Base-by-base conservation (phyloP, 768 basidiomycete genomes). In the Cubamyces lactineus region DNA sequence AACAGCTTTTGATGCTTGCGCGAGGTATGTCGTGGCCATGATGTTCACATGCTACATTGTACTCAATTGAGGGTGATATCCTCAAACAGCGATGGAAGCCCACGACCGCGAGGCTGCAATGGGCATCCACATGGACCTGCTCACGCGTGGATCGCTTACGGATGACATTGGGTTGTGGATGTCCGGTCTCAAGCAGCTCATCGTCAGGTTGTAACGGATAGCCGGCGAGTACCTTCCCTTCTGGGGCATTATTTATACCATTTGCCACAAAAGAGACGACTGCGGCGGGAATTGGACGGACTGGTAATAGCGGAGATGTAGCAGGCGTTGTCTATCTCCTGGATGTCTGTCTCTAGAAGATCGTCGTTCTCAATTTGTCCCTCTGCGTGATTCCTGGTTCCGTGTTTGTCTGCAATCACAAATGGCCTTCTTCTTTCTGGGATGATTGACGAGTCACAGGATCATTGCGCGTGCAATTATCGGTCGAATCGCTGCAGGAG, bases 151-250 rank as follows among this genome's bases (percentile, higher is more conserved):
- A 24, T 88, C 90, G 53, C 82, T 86, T 58, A 89, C 88, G 43
- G 89, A 92, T 53, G 93, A 96, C 67, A 92, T 96, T 71, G 86
- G 84, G 1, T 70, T 91, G 57, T 91, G 87, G 88, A 91, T 95
- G 92, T 87, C 93, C 13, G 93, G 91, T 7, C 76, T 96, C 60
- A 96, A 96, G 75, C 92, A 94, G 72, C 74, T 97, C 66, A 91
- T 96, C 70, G 78, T 86, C 79, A 82, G 84, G 67, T 67, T 92
- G 75, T 91, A 63, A 43, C 12, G 43, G n/a, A 17, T 21, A 6
- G 13, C 13, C 12, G 38, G 21, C 21, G 51, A n/a, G 24, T 30
- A 41, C 13, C 17, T 38, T 17, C 52, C 8, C 19, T 38, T n/a
- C 40, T 11, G 23, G 39, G 46, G 43, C 49, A 50, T 40, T 55